Percentiles rank a stretch among this genome's conserved stretches.
phyloP scores from a whole-genome alignment of 139 green algal species.

The Axilococcus clingmanii region DNA sequence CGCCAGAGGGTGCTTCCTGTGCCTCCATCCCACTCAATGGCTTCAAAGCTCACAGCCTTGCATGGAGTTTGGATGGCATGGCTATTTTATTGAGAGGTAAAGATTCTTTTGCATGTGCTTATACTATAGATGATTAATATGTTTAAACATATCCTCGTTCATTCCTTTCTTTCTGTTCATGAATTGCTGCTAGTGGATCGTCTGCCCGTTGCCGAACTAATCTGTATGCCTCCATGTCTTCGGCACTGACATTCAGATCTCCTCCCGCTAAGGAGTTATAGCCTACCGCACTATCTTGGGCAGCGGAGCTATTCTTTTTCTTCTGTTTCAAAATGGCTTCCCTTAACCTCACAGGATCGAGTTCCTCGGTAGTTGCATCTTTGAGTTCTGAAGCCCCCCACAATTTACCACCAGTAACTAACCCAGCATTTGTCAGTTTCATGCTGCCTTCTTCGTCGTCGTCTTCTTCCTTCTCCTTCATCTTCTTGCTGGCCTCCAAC shows the following conservation, averaged over 20 bases:
- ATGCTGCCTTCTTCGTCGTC: neutral
- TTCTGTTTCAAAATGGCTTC: slow-evolving; percentile 62
- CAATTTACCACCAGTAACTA: slow-evolving; percentile 15
- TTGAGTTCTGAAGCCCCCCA: slow-evolving; percentile 60
- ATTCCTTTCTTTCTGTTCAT: slow-evolving; percentile 11
- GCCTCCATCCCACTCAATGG: slow-evolving; percentile 62
- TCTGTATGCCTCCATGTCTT: slow-evolving; percentile 98
- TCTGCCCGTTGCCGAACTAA: slow-evolving; percentile 53
- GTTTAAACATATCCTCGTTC: slow-evolving; percentile 7
- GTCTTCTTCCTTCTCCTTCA: slow-evolving; percentile 36
- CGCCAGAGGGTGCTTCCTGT: slow-evolving; percentile 61
- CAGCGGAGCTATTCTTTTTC: slow-evolving; percentile 12
- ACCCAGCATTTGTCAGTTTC: neutral
- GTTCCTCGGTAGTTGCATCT: slow-evolving; percentile 33
- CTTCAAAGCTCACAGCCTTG: slow-evolving; percentile 42
- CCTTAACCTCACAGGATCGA: slow-evolving; percentile 66
- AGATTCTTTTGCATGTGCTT: slow-evolving; percentile 61
- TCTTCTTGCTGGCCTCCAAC: slow-evolving; percentile 5
- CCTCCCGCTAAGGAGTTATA: slow-evolving; percentile 64
- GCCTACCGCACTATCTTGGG: slow-evolving; percentile 62
- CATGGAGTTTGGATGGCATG: slow-evolving; percentile 39
- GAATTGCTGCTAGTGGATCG: slow-evolving; percentile 60
- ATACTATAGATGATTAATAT: neutral
- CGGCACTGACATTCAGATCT: slow-evolving; percentile 56
- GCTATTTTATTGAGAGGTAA: slow-evolving; percentile 44